These are phyloP conservation scores for Rhododendron simsii DNA, from an alignment of 148 eudicot genomes.

Conservation along the genomic window DNA sequence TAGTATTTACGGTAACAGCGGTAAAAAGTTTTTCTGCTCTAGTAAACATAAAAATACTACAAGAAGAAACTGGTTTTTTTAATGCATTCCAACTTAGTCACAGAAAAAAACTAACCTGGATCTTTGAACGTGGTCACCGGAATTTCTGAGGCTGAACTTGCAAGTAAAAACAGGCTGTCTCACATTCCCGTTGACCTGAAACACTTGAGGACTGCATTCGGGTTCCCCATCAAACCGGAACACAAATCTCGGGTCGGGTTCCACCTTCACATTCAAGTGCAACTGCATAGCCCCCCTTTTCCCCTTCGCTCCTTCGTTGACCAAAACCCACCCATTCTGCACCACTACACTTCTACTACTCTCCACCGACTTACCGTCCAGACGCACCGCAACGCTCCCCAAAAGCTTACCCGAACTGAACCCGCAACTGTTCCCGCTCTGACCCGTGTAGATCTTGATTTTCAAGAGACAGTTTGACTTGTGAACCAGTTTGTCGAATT, in stretches of 20 bases:
- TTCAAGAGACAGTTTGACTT: constrained; percentile 16
- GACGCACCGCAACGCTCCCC: constrained; percentile 41
- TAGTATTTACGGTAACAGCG: too few relatives aligned
- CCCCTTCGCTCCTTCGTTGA: constrained; percentile 22
- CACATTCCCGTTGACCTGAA: constrained; percentile 76
- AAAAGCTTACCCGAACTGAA: constrained; percentile 40
- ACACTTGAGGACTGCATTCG: constrained; percentile 91
- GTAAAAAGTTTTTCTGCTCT: too few relatives aligned
- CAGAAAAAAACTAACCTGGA: constrained; percentile 37
- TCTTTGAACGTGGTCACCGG: constrained; percentile 47
- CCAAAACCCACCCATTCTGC: constrained; percentile 70
- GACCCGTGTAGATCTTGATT: constrained; percentile 38
- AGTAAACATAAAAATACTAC: too few relatives aligned
- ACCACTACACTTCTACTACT: constrained; percentile 24
- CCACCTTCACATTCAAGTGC: constrained; percentile 59
- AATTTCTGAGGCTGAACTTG: constrained; percentile 65
- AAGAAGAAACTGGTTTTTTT: too few relatives aligned
- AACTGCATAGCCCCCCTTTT: constrained; percentile 24
- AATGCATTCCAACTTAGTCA: neutral
- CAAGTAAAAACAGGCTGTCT: constrained; percentile 88
- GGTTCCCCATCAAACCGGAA: constrained; percentile 86
- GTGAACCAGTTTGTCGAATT: constrained; percentile 33
- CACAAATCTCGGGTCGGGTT: constrained; percentile 88
- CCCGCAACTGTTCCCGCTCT: constrained; percentile 24
- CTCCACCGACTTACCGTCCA: constrained; percentile 49